A percentile compares a stretch with the other conserved stretches of the same genome.
Evolutionary conservation across 352 stramenopile genomes (phyloP).

Genomic region (Lagenidium sp.): DNA sequence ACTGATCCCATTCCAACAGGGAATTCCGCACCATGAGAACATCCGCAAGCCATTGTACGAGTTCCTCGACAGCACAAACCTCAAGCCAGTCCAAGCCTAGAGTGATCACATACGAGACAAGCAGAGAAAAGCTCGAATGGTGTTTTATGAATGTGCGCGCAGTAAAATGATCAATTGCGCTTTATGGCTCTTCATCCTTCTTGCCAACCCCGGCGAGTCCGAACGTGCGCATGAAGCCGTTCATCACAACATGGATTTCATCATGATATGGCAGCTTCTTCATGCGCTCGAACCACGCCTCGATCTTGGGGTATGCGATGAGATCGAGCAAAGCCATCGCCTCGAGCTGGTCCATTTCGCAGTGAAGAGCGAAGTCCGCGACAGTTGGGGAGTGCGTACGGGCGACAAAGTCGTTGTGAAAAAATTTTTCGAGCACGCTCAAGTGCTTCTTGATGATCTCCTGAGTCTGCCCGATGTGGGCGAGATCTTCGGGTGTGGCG

Average conservation of each 20-base stretch:
- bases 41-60: conserved; percentile 20
- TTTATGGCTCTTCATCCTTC: not conserved
- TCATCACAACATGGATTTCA: conserved; percentile 30
- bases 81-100: not conserved
- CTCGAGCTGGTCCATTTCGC: conserved; percentile 55
- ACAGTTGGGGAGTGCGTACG: conserved; percentile 43
- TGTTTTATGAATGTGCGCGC: too few species aligned
- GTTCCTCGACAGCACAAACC: conserved; percentile 11
- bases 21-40: conserved; percentile 30
- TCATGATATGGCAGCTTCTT: conserved; percentile 41
- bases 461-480: conserved; percentile 18
- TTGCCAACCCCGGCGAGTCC: not conserved
- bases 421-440: conserved; percentile 30
- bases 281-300: conserved; percentile 47
- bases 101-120: too few species aligned
- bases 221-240: not conserved
- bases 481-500: conserved; percentile 26
- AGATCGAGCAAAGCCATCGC: conserved; percentile 41
- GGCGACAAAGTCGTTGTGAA: conserved; percentile 39
- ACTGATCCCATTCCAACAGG: too few species aligned
- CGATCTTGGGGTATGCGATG: conserved; percentile 35
- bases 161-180: too few species aligned
- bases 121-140: too few species aligned
- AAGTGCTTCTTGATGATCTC: conserved; percentile 28
- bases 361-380: conserved; percentile 46